Evolutionary conservation across 768 basidiomycete genomes (phyloP), one percentile per base, ranked within the genome.

Genomic region (Sporobolomyces roseus): DNA sequence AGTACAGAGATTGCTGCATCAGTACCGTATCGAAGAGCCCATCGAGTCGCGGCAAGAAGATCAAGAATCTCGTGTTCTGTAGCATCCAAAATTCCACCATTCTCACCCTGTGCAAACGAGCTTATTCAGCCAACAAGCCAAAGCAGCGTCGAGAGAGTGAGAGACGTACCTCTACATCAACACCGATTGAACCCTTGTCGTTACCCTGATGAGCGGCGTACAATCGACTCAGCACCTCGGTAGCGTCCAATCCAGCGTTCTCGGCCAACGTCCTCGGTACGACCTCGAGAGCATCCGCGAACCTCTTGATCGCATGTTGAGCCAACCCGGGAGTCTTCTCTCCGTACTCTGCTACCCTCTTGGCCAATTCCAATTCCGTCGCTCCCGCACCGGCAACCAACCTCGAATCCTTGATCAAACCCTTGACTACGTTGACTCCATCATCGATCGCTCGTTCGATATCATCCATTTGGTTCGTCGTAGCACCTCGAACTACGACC

Each of bases 371-470:
- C 50, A 97, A 82, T 81, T 99, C 96, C 32, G 88, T 86, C 2
- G 96, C 91, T 16, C 94, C 96, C 10, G 93, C 96, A 5, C 96
- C 96, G 10, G 96, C 88, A 2, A 98, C 89, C 66, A 97, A 82
- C 52, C 93, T 82, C 32, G 87, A 83, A 75, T 99, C 94, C 78
- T 93, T 93, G 76, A 99, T 80, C 71, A 99, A 79, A 33, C 88
- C 84, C 79, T 97, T 93, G 81, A 99, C 89, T 49, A 94, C 94
- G 79, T 90, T 93, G 71, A 93, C 92, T 32, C 94, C 96, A 75
- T 98, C 93, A 77, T 98, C 96, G 53, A 99, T 83, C 33, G 94
- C 93, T 32, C 96, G 85, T 79, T 99, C 94, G 38, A 99, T 85
- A 78, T 98, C 96, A 77, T 99, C 96, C 54, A 98, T 80, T 72